Conservation (phyloP, 2,329 filamentous ascomycete genomes). For the Magnaporthiopsis rhizophila region DNA sequence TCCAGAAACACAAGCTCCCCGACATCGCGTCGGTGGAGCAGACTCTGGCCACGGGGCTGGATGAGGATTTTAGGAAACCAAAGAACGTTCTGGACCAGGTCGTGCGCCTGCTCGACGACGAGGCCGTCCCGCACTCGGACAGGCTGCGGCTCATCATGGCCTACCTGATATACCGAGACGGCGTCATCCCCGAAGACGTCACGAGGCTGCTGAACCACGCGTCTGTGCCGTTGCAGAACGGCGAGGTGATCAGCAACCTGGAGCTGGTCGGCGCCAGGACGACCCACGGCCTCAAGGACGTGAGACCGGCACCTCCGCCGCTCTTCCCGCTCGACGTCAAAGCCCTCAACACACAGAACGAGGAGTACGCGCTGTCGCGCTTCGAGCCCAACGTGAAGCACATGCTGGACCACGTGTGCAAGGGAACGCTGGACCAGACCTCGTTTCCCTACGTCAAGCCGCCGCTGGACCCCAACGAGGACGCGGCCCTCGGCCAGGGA, state of each 20-base stretch:
- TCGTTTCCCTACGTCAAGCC: slow-evolving; percentile 68
- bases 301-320: slow-evolving; percentile 53
- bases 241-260: slow-evolving; percentile 66
- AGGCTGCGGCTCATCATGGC: slow-evolving; percentile 77
- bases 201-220: slow-evolving; percentile 79
- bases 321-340: slow-evolving; percentile 64
- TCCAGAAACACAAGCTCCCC: slow-evolving; percentile 73
- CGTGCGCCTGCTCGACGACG: slow-evolving; percentile 81
- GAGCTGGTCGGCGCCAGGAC: slow-evolving; percentile 73
- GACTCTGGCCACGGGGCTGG: slow-evolving; percentile 81
- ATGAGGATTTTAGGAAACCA: slow-evolving; percentile 85
- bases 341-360: slow-evolving; percentile 24
- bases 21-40: slow-evolving; percentile 88
- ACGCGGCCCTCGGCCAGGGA: slow-evolving; percentile 51
- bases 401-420: slow-evolving; percentile 69
- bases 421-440: slow-evolving; percentile 57
- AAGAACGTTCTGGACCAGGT: slow-evolving; percentile 84
- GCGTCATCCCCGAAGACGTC: slow-evolving; percentile 76
- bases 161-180: slow-evolving; percentile 80
- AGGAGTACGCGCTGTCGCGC: slow-evolving; percentile 80
- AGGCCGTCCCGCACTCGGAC: slow-evolving; percentile 62
- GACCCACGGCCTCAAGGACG: slow-evolving; percentile 65
- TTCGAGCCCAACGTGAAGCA: slow-evolving; percentile 75
- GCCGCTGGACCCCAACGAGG: slow-evolving; percentile 54
- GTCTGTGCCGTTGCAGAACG: slow-evolving; percentile 65